phyloP scores from a whole-genome alignment of 306 rosid species.

The Mucuna pruriens region DNA sequence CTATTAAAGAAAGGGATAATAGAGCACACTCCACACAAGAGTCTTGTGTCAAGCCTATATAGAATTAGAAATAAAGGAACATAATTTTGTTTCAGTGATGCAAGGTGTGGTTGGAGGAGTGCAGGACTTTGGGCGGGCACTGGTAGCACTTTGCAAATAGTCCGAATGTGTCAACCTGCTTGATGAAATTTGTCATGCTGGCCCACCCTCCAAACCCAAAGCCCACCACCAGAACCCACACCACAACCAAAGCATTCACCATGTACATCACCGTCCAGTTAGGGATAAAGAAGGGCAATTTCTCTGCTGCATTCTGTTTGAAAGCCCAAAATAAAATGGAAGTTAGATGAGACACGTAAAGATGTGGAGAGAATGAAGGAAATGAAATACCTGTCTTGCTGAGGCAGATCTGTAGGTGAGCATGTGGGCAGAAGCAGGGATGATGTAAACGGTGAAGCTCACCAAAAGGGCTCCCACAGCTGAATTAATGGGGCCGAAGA shows the following conservation, averaged over 20 bases:
- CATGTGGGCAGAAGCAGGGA: conserved; percentile 83
- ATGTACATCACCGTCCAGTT: conserved; percentile 73
- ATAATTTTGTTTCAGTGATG: conserved; percentile 40
- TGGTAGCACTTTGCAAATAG: conserved; percentile 88
- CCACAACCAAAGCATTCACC: conserved; percentile 69
- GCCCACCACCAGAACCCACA: conserved; percentile 81
- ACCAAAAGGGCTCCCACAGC: conserved; percentile 93
- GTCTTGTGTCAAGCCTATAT: too few relatives aligned
- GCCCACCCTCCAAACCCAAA: conserved; percentile 97
- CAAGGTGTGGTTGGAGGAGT: conserved; percentile 36
- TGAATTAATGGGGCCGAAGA: conserved; percentile 90
- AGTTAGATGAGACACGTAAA: conserved; percentile 5
- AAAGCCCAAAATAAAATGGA: neutral
- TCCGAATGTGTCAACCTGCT: conserved; percentile 79
- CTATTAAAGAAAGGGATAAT: neutral
- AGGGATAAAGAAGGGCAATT: conserved; percentile 64
- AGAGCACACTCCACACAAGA: conserved; percentile 35
- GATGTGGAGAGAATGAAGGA: conserved; percentile 31
- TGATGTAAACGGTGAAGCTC: conserved; percentile 91
- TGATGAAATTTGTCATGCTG: conserved; percentile 85
- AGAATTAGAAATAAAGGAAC: neutral
- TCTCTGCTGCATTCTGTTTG: conserved; percentile 77
- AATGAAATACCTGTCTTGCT: conserved; percentile 66
- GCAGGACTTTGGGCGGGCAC: conserved; percentile 46
- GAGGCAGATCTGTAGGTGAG: conserved; percentile 76